These are phyloP conservation scores for Teunomyces funiuensis DNA, from an alignment of 805 yeast genomes.

Conservation along the genomic window DNA sequence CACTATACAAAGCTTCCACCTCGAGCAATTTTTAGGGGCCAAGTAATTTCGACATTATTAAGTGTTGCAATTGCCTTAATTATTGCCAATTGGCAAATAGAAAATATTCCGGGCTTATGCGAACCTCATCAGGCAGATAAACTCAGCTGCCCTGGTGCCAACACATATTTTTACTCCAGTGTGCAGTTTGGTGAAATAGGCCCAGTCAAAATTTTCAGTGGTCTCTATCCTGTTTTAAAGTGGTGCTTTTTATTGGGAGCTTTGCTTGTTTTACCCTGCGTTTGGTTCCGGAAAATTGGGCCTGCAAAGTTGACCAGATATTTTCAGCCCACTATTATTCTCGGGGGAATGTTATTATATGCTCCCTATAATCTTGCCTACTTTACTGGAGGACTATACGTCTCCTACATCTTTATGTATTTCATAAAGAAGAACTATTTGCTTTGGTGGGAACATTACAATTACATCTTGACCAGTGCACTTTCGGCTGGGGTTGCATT, in stretches of 20 bases:
- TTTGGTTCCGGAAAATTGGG: slow-evolving; percentile 14
- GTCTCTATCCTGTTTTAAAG: slow-evolving; percentile 32
- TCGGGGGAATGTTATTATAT: slow-evolving; percentile 11
- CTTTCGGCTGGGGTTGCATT: slow-evolving; percentile 17
- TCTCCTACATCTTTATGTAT: slow-evolving; percentile 9
- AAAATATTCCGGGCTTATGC: slow-evolving; percentile 19
- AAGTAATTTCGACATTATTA: slow-evolving; percentile 21
- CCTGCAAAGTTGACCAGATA: slow-evolving; percentile 18
- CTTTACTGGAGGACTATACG: slow-evolving; percentile 12
- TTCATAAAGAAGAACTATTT: slow-evolving; percentile 7
- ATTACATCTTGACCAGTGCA: slow-evolving; percentile 12
- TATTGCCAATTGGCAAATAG: slow-evolving; percentile 18
- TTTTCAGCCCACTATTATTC: slow-evolving; percentile 14
- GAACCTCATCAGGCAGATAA: slow-evolving; percentile 17
- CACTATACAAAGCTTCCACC: slow-evolving; percentile 26
- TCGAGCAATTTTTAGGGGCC: slow-evolving; percentile 23
- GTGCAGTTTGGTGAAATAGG: slow-evolving; percentile 65
- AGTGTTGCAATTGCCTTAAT: slow-evolving; percentile 21
- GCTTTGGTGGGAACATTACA: slow-evolving; percentile 14
- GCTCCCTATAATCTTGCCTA: slow-evolving; percentile 15
- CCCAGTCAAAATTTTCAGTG: slow-evolving; percentile 32
- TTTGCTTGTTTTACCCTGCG: slow-evolving; percentile 24
- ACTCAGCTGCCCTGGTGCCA: slow-evolving; percentile 31
- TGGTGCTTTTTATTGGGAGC: slow-evolving; percentile 35
- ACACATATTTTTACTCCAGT: slow-evolving; percentile 33